Evolutionary conservation across 306 rosid genomes (phyloP).

Genomic region (Trifolium repens): DNA sequence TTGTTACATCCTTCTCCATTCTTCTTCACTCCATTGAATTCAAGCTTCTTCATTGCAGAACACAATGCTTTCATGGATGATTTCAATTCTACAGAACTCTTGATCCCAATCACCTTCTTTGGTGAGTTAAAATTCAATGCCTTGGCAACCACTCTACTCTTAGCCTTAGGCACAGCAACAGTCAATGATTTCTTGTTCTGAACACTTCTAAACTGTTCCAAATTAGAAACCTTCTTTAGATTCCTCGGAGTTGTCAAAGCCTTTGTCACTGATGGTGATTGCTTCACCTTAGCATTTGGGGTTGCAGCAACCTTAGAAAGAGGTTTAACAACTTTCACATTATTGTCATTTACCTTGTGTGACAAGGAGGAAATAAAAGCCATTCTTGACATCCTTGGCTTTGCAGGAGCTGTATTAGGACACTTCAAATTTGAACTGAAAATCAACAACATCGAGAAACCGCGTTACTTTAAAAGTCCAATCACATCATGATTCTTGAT

Average conservation of each 20-base stretch:
- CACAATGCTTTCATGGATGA: slow-evolving; percentile 64
- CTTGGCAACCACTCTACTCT: slow-evolving; percentile 66
- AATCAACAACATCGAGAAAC: slow-evolving; percentile 10
- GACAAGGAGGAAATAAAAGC: slow-evolving; percentile 71
- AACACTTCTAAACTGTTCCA: slow-evolving; percentile 73
- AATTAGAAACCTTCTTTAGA: slow-evolving; percentile 57
- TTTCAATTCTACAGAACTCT: slow-evolving; percentile 56
- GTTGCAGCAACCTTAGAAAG: slow-evolving; percentile 57
- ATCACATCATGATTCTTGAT: neutral
- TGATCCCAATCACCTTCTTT: slow-evolving; percentile 54
- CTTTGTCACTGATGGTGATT: slow-evolving; percentile 53
- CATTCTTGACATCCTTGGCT: slow-evolving; percentile 79
- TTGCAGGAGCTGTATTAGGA: slow-evolving; percentile 86
- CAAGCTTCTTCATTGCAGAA: slow-evolving; percentile 83
- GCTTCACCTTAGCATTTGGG: slow-evolving; percentile 67
- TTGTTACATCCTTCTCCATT: slow-evolving; percentile 45
- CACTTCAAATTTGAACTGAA: slow-evolving; percentile 66
- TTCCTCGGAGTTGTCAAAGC: slow-evolving; percentile 89
- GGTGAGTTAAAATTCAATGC: slow-evolving; percentile 83
- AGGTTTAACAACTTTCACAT: slow-evolving; percentile 49
- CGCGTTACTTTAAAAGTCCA: neutral
- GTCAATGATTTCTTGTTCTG: slow-evolving; percentile 58
- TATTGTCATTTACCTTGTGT: slow-evolving; percentile 47
- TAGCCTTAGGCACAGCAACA: slow-evolving; percentile 68
- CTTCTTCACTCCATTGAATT: slow-evolving; percentile 65